phyloP scores from a whole-genome alignment of 805 yeast genomes.

The Zygosaccharomyces lentus region DNA sequence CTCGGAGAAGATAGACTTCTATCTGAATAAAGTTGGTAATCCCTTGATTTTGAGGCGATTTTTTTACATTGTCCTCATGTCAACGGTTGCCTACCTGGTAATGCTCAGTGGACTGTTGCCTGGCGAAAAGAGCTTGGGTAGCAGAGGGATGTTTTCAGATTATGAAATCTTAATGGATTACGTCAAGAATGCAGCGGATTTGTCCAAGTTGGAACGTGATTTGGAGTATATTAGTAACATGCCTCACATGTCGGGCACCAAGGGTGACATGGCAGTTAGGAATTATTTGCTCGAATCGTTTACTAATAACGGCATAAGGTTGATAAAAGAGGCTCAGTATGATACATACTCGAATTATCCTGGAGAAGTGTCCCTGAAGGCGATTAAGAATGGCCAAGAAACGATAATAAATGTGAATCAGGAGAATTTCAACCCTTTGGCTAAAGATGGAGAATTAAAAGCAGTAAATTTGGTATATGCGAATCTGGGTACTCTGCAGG shows the following conservation, averaged over 20 bases:
- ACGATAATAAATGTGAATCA: conserved; percentile 28
- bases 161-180: conserved; percentile 47
- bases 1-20: conserved; percentile 48
- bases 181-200: conserved; percentile 50
- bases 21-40: conserved; percentile 68
- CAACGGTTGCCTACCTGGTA: conserved; percentile 52
- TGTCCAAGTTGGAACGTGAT: conserved; percentile 56
- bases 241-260: conserved; percentile 86
- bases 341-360: conserved; percentile 67
- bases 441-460: conserved; percentile 52
- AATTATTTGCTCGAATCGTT: conserved; percentile 59
- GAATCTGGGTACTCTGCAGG: conserved; percentile 59
- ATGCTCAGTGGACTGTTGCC: conserved; percentile 56
- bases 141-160: conserved; percentile 61
- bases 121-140: conserved; percentile 35
- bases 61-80: conserved; percentile 62
- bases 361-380: conserved; percentile 28
- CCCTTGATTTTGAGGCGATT: conserved; percentile 79
- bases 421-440: conserved; percentile 64
- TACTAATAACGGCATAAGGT: conserved; percentile 50
- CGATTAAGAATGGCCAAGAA: conserved; percentile 25
- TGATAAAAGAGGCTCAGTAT: conserved; percentile 41
- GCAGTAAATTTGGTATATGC: conserved; percentile 54
- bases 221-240: conserved; percentile 69
- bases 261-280: conserved; percentile 74